phyloP scores from a whole-genome alignment of 2,329 filamentous ascomycete species.

The Aureobasidium uvarum region DNA sequence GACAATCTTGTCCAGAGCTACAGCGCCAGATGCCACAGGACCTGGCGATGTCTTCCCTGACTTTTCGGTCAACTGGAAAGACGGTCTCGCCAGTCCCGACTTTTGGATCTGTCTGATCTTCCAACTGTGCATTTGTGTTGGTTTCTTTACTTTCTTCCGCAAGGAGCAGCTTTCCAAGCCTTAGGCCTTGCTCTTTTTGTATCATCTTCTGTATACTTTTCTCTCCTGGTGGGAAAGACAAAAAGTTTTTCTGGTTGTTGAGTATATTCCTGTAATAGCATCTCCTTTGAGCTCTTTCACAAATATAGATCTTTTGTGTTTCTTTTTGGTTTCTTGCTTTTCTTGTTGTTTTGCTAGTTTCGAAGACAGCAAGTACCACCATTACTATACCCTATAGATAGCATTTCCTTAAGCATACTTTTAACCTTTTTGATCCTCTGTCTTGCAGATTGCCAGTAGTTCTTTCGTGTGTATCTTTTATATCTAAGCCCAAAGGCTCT shows the following conservation, averaged over 20 bases:
- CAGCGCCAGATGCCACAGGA: slow-evolving; percentile 60
- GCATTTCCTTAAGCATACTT: background rate
- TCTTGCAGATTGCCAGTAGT: no score
- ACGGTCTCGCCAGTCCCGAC: slow-evolving; percentile 52
- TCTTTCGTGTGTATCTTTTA: no score
- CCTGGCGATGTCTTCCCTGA: slow-evolving; percentile 63
- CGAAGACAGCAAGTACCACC: background rate
- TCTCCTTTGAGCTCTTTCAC: background rate
- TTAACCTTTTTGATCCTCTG: no score
- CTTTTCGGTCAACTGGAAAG: slow-evolving; percentile 51
- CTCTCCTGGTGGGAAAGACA: background rate
- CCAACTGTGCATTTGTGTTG: slow-evolving; percentile 59
- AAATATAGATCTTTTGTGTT: background rate
- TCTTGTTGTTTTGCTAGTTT: background rate
- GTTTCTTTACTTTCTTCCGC: slow-evolving; percentile 57
- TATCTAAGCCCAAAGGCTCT: no score
- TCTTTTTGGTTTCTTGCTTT: background rate
- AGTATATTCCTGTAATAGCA: background rate
- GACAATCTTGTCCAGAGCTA: slow-evolving; percentile 61
- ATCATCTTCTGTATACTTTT: background rate
- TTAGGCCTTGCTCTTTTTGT: slow-evolving; percentile 24
- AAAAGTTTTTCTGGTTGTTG: no score
- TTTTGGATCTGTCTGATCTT: slow-evolving; percentile 62
- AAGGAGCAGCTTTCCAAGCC: slow-evolving; percentile 60
- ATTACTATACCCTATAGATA: slow-evolving; percentile 22